Evolutionary conservation across 495 filamentous ascomycete species (phyloP).

Genomic region (Thozetella sp.): DNA sequence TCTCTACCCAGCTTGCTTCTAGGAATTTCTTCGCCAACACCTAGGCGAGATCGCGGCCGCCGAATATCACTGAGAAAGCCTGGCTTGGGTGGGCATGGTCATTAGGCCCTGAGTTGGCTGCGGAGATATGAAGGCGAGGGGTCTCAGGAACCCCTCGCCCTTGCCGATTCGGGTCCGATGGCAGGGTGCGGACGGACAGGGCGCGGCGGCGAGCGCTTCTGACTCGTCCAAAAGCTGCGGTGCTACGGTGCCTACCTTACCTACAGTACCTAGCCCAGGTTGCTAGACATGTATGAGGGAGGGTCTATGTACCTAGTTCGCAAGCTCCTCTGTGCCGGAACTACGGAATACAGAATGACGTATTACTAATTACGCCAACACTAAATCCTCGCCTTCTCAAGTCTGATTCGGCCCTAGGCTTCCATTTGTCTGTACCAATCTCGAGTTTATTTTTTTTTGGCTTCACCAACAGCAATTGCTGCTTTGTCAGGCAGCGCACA

Average conservation of each 20-base stretch:
- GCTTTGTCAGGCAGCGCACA: constrained; percentile 2
- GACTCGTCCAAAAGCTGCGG: not conserved
- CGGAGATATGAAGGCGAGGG: not conserved
- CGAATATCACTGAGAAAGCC: too few relatives aligned
- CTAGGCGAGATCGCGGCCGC: too few relatives aligned
- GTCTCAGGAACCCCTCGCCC: not conserved
- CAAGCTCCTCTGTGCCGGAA: too few relatives aligned
- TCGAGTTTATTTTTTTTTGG: not conserved
- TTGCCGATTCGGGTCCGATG: not conserved
- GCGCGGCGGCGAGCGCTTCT: not conserved
- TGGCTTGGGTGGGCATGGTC: too few relatives aligned
- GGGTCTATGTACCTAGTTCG: too few relatives aligned
- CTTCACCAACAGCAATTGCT: too few relatives aligned
- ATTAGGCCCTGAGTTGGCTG: not conserved
- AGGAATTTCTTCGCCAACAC: too few relatives aligned
- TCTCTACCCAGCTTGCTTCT: too few relatives aligned
- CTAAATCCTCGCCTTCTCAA: not conserved
- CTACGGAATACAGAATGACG: not conserved
- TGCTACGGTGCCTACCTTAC: too few relatives aligned
- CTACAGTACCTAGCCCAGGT: too few relatives aligned
- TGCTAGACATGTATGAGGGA: not conserved
- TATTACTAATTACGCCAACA: not conserved
- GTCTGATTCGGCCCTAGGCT: not conserved
- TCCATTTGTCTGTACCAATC: not conserved
- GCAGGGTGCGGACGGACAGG: not conserved